A percentile compares a stretch with the other conserved stretches of the same genome.
Evolutionary conservation across 768 basidiomycete genomes (phyloP).

Genomic region (Kwoniella pini): DNA sequence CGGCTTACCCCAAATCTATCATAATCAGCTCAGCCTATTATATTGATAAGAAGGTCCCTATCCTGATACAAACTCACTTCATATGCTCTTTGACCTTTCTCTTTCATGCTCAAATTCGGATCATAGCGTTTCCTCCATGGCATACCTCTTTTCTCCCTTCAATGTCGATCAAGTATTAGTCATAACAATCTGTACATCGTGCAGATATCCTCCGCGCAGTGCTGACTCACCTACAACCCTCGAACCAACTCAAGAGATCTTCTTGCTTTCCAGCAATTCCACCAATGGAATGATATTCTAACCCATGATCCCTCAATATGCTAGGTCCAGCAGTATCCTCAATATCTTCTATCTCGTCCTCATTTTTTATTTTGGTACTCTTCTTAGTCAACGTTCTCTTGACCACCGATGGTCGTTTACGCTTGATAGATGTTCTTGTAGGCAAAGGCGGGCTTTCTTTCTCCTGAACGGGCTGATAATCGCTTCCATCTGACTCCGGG

Average conservation of each 20-base stretch:
- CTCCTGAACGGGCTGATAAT: neutral
- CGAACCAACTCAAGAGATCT: conserved; percentile 66
- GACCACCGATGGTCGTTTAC: neutral
- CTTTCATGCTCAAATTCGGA: conserved; percentile 60
- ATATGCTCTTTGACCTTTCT: conserved; percentile 82
- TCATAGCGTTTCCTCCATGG: conserved; percentile 77
- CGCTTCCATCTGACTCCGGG: conserved; percentile 17
- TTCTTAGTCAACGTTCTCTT: neutral
- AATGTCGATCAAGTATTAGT: neutral
- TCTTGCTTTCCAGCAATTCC: conserved; percentile 30
- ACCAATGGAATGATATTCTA: conserved; percentile 32
- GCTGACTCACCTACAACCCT: conserved; percentile 59
- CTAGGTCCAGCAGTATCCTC: conserved; percentile 22
- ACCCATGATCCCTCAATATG: conserved; percentile 25
- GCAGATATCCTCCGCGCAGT: neutral
- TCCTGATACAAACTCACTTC: conserved; percentile 62
- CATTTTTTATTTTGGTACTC: neutral
- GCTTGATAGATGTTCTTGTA: conserved; percentile 3
- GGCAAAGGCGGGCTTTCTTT: neutral
- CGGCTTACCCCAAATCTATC: conserved; percentile 56
- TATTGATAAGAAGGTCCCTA: neutral
- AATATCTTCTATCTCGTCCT: conserved; percentile 22
- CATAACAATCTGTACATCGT: neutral
- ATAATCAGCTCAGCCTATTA: conserved; percentile 66
- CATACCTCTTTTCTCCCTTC: conserved; percentile 69